phyloP scores from a whole-genome alignment of 495 filamentous ascomycete species.

The Podospora comata region DNA sequence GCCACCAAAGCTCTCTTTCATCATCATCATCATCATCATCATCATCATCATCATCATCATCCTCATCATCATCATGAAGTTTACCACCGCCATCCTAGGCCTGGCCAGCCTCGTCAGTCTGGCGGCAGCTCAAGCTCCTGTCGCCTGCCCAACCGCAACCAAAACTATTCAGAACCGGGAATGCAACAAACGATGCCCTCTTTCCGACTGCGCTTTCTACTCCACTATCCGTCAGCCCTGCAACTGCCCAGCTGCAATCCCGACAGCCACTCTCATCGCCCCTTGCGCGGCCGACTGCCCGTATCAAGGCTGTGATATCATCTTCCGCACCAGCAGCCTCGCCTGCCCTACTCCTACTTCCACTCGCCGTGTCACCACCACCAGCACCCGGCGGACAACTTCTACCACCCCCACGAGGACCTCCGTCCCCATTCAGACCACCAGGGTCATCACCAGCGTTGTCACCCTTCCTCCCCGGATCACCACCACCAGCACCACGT shows the following conservation, averaged over 20 bases:
- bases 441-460: constrained; percentile 27
- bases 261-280: constrained; percentile 33
- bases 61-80: constrained; percentile 23
- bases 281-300: constrained; percentile 34
- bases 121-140: constrained; percentile 15
- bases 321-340: constrained; percentile 26
- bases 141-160: constrained; percentile 31
- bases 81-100: constrained; percentile 22
- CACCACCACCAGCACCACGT: constrained; percentile 12
- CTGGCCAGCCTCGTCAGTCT: constrained; percentile 24
- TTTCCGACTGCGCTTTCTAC: constrained; percentile 28
- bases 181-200: constrained; percentile 28
- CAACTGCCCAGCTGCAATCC: constrained; percentile 29
- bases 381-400: constrained; percentile 13
- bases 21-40: not conserved
- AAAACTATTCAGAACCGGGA: constrained; percentile 27
- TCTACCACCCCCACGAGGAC: constrained; percentile 18
- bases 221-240: constrained; percentile 31
- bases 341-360: constrained; percentile 24
- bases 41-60: constrained; percentile 23
- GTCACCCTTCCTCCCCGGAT: constrained; percentile 24
- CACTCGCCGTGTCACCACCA: constrained; percentile 12
- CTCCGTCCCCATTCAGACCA: constrained; percentile 13
- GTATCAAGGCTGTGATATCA: constrained; percentile 32
- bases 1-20: not conserved